phyloP scores from a whole-genome alignment of 495 filamentous ascomycete species.

The Tuber calosporum region DNA sequence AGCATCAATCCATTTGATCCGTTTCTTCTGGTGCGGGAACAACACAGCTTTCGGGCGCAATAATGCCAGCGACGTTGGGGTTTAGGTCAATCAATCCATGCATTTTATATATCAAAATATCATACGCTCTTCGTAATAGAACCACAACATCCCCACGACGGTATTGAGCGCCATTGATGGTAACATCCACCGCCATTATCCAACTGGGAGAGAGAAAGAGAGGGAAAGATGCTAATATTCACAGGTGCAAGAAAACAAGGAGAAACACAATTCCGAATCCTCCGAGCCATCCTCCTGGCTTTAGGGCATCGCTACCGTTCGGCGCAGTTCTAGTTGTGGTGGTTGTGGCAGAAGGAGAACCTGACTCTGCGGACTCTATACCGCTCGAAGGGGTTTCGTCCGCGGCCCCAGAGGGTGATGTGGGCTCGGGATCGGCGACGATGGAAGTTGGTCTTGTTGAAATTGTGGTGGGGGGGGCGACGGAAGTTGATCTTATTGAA shows the following conservation, averaged over 20 bases:
- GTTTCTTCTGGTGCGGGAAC: background rate
- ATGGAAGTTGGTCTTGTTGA: background rate
- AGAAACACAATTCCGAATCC: background rate
- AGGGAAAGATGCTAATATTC: background rate
- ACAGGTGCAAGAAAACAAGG: background rate
- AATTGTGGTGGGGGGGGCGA: background rate
- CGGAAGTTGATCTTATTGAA: background rate
- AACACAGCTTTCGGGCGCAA: background rate
- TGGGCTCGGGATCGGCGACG: background rate
- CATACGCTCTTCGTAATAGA: background rate
- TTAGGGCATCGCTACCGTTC: background rate
- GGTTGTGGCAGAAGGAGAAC: background rate
- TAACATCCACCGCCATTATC: background rate
- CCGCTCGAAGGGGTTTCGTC: background rate
- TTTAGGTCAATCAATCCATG: background rate
- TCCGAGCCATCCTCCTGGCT: background rate
- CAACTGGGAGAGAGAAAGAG: background rate
- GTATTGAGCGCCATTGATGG: background rate
- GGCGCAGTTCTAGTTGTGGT: no score
- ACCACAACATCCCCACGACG: background rate
- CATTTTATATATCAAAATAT: background rate
- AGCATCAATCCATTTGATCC: background rate
- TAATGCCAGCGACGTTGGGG: background rate
- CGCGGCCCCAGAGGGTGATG: background rate
- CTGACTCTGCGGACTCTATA: background rate